Conservation (phyloP, 2,329 filamentous ascomycete species). For the Pyrenochaeta sp. region DNA sequence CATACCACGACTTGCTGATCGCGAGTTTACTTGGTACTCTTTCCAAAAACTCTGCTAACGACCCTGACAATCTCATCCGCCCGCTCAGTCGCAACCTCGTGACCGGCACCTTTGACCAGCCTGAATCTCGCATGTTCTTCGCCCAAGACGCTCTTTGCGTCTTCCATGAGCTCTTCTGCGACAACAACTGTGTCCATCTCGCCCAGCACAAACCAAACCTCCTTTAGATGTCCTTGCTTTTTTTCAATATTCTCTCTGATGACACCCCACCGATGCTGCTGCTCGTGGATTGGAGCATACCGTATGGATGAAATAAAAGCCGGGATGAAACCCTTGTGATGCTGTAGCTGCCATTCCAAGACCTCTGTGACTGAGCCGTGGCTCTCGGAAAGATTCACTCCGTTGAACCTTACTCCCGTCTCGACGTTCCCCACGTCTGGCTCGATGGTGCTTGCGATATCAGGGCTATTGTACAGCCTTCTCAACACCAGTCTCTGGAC, state of each 20-base stretch:
- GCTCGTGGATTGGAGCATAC: slow-evolving; percentile 72
- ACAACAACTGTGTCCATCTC: slow-evolving; percentile 72
- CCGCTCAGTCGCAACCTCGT: slow-evolving; percentile 73
- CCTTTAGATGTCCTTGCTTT: slow-evolving; percentile 51
- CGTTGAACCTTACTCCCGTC: slow-evolving; percentile 5
- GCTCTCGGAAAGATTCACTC: slow-evolving; percentile 4
- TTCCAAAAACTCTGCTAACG: not conserved
- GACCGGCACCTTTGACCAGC: slow-evolving; percentile 67
- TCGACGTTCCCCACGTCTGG: not conserved
- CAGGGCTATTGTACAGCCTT: not conserved
- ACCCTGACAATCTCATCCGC: slow-evolving; percentile 63
- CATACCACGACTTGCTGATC: too few species aligned
- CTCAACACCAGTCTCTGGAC: slow-evolving; percentile 53
- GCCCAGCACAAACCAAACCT: slow-evolving; percentile 72
- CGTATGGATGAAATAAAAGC: slow-evolving; percentile 77
- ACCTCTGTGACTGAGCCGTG: slow-evolving; percentile 45
- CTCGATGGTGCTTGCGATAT: slow-evolving; percentile 4
- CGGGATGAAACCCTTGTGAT: slow-evolving; percentile 72
- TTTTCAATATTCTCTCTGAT: slow-evolving; percentile 56
- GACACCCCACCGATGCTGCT: slow-evolving; percentile 68
- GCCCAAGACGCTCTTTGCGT: slow-evolving; percentile 67
- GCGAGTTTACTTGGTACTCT: not conserved
- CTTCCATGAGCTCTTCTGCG: slow-evolving; percentile 69
- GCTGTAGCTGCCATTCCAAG: slow-evolving; percentile 73
- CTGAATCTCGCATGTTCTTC: slow-evolving; percentile 64